Conservation (phyloP, 176 grass and related monocot species). For the Cymbopogon citratus region DNA sequence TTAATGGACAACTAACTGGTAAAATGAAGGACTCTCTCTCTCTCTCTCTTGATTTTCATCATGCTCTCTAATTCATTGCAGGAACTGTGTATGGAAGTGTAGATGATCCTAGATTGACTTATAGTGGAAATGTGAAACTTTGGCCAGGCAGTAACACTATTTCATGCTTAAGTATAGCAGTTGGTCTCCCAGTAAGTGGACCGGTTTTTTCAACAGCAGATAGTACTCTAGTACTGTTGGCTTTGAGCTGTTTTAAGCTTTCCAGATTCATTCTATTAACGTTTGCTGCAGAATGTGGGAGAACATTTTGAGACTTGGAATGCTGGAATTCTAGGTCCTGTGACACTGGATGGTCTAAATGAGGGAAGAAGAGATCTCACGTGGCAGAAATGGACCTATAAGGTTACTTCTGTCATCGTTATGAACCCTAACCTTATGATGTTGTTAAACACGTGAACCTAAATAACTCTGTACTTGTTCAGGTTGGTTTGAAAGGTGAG, state of each 20-base stretch:
- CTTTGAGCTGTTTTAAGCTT: background rate
- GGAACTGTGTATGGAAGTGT: conserved; percentile 81
- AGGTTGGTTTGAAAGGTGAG: conserved; percentile 97
- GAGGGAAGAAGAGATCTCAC: conserved; percentile 93
- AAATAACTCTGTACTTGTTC: conserved; percentile 17
- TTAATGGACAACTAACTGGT: conserved; percentile 82
- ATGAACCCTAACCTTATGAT: conserved; percentile 1
- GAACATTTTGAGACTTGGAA: conserved; percentile 99
- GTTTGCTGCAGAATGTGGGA: conserved; percentile 65
- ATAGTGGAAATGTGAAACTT: conserved; percentile 65
- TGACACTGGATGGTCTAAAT: conserved; percentile 73
- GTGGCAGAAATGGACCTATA: conserved; percentile 98
- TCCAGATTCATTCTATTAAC: conserved; percentile 10
- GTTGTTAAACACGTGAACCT: background rate
- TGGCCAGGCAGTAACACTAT: conserved; percentile 81
- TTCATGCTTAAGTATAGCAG: conserved; percentile 89
- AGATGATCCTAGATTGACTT: conserved; percentile 81
- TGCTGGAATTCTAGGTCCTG: conserved; percentile 95
- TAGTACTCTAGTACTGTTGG: conserved; percentile 2
- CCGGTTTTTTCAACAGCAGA: background rate
- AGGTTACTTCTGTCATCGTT: conserved; percentile 38
- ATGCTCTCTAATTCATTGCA: conserved; percentile 36
- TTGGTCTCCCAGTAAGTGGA: conserved; percentile 88
- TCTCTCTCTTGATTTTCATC: background rate
- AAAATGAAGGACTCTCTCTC: background rate